Base-by-base conservation (phyloP, 495 filamentous ascomycete genomes). In the Thermochaetoides thermophila region DNA sequence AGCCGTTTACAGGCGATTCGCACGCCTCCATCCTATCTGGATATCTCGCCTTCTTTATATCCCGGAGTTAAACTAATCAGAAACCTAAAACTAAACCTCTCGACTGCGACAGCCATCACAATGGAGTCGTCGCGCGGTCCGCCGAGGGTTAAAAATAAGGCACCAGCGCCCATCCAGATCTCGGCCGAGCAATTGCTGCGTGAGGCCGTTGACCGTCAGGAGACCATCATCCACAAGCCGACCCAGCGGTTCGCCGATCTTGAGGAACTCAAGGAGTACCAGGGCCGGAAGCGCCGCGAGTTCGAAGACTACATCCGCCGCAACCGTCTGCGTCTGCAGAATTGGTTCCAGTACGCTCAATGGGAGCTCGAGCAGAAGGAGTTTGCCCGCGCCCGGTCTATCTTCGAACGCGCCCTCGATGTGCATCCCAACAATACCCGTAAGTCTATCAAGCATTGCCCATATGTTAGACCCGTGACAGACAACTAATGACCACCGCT, bases 361-460 rank as follows among this genome's bases (percentile, higher is more conserved):
- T 97, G 84, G 84, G 89, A 97, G 55, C 66, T 97, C 20, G 89
- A 97, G 55, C 89, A 97, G 57, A 97, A 96, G 55, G 89, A 97
- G 61, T 95, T 81, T 57, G 78, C 78, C n/a, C 74, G 89, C 22
- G 89, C 91, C 13, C 75, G 89, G n/a, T 87, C 80, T 27, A 78
- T 97, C 50, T 96, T 97, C 52, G 89, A 97, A 60, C 73, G 89
- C 40, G 89, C 89, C 37, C 68, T 97, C 39, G 89, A 97, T 52
- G 86, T 94, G 27, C 81, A 84, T 42, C 64, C 83, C 17, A 87
- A 84, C 28, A 78, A 75, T 15, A 84, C 94, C 20, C 71, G 81
- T 32, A 56, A 84, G 37, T 85, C 71, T 73, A 7, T 12, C 12
- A 27, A 4, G 6, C 17, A 7, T 11, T 21, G 17, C 1, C 15